These are phyloP conservation scores for Solanum chiquidenum DNA, from an alignment of 257 asterid species.

Conservation along the genomic window DNA sequence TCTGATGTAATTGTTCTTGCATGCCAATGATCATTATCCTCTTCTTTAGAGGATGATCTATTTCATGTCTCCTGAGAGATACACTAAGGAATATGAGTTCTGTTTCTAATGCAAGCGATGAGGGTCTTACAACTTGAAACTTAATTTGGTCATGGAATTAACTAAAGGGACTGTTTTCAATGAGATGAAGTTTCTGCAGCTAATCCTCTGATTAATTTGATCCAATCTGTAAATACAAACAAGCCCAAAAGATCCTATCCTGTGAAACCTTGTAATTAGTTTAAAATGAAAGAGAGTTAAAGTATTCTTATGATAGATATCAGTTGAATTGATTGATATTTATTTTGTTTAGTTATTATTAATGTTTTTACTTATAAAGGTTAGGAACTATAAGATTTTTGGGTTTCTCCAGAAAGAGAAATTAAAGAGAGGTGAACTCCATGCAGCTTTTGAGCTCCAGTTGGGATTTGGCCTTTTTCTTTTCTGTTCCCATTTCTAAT, in stretches of 20 bases:
- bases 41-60: background rate
- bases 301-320: background rate
- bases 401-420: background rate
- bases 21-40: background rate
- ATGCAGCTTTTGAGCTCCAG: background rate
- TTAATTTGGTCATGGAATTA: background rate
- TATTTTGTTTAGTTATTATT: background rate
- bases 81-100: background rate
- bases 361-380: background rate
- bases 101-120: background rate
- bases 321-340: background rate
- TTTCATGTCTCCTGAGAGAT: background rate
- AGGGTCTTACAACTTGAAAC: background rate
- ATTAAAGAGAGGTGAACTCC: background rate
- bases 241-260: background rate
- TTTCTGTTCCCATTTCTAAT: background rate
- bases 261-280: background rate
- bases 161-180: background rate
- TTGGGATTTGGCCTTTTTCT: background rate
- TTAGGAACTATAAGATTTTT: background rate
- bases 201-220: background rate
- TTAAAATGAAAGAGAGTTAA: background rate
- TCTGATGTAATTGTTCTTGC: background rate
- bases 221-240: background rate
- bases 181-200: background rate